These are phyloP conservation scores for Linnemannia schmuckeri DNA, from an alignment of 192 early-diverging fungal genomes.

Conservation along the genomic window DNA sequence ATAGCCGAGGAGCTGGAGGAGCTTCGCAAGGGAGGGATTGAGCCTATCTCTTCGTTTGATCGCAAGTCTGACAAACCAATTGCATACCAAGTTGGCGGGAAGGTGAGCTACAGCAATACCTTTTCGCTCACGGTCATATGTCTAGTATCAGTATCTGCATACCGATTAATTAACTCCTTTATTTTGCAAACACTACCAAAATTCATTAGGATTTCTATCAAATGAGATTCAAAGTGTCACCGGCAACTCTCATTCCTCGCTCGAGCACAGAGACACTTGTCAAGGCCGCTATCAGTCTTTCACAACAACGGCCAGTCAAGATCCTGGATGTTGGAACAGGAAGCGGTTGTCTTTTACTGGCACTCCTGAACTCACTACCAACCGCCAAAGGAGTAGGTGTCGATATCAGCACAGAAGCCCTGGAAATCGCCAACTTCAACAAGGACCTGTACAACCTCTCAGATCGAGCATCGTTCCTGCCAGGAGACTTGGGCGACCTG, in stretches of 20 bases:
- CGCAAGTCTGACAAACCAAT: conserved; percentile 55
- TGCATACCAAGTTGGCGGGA: conserved; percentile 66
- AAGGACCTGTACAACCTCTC: conserved; percentile 44
- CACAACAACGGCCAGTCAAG: conserved; percentile 1
- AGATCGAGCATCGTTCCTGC: conserved; percentile 50
- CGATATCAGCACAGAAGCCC: conserved; percentile 70
- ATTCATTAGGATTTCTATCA: conserved; percentile 68
- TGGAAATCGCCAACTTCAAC: conserved; percentile 69
- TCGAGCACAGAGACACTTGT: conserved; percentile 78
- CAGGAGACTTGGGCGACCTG: conserved; percentile 63
- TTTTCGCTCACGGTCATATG: neutral
- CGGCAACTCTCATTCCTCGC: conserved; percentile 78
- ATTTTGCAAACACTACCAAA: too few species aligned
- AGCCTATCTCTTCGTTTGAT: conserved; percentile 20
- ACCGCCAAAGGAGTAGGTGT: conserved; percentile 69
- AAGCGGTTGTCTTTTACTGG: conserved; percentile 76
- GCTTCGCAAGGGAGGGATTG: conserved; percentile 53
- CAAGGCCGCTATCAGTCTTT: conserved; percentile 50
- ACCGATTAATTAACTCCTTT: too few species aligned
- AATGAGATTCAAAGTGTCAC: conserved; percentile 67
- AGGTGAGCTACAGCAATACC: conserved; percentile 40
- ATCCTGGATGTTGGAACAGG: conserved; percentile 84
- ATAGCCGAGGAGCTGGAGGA: conserved; percentile 58
- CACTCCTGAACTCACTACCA: conserved; percentile 57
- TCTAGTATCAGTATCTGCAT: neutral